These are phyloP conservation scores for Dactylonectria macrodidyma DNA, from an alignment of 2,329 filamentous ascomycete species.

Conservation along the genomic window DNA sequence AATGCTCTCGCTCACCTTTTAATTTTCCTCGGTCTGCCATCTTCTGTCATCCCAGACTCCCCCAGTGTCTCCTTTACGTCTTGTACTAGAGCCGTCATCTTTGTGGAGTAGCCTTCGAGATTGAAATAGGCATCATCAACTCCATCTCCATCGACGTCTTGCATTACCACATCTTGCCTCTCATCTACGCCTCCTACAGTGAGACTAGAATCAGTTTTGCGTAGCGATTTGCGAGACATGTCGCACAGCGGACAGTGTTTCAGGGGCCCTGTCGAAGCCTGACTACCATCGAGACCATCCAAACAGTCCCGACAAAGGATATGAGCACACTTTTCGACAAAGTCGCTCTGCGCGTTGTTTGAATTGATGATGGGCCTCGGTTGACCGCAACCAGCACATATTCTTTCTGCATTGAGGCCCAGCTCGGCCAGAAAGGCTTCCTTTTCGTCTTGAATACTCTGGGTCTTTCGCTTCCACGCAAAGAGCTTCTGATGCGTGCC, in stretches of 20 bases:
- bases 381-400: constrained; percentile 52
- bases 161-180: not conserved
- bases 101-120: constrained; percentile 48
- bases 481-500: constrained; percentile 63
- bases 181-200: not conserved
- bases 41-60: not conserved
- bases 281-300: constrained; percentile 36
- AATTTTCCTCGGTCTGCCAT: not conserved
- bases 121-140: constrained; percentile 48
- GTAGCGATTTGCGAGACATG: not conserved
- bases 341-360: constrained; percentile 34
- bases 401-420: constrained; percentile 43
- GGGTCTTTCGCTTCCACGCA: constrained; percentile 56
- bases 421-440: constrained; percentile 44
- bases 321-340: constrained; percentile 49
- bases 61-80: constrained; percentile 45
- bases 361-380: constrained; percentile 50
- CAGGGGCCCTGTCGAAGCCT: not conserved
- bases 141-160: not conserved
- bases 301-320: constrained; percentile 51
- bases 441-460: constrained; percentile 46
- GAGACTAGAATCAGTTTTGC: not conserved
- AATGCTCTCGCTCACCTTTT: constrained; percentile 8
- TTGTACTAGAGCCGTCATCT: constrained; percentile 50
- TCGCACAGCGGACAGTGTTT: not conserved